A percentile compares a stretch with the other conserved stretches of the same genome.
Conservation (phyloP, 441 rosid genomes). For the Croton setiger region DNA sequence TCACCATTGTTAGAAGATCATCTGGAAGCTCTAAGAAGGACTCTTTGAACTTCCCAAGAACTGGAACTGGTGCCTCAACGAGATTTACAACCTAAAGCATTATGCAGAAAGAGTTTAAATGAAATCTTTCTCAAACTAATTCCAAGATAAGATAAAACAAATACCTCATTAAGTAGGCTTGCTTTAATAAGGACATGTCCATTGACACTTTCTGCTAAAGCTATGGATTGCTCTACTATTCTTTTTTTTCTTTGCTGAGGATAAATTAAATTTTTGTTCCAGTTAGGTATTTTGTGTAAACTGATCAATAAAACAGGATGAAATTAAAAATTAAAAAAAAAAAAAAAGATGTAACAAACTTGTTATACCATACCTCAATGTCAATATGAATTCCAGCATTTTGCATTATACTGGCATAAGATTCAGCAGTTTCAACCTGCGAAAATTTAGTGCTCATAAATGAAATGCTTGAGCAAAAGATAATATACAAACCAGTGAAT, state of each 20-base stretch:
- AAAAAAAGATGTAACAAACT: background rate
- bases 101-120: slow-evolving; percentile 17
- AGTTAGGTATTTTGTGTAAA: slow-evolving; percentile 13
- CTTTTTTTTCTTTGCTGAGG: slow-evolving; percentile 62
- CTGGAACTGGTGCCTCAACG: slow-evolving; percentile 87
- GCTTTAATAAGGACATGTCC: slow-evolving; percentile 56
- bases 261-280: background rate
- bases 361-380: slow-evolving; percentile 57
- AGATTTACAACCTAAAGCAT: slow-evolving; percentile 85
- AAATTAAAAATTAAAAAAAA: background rate
- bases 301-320: slow-evolving; percentile 1
- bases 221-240: slow-evolving; percentile 59
- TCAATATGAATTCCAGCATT: slow-evolving; percentile 75
- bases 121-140: slow-evolving; percentile 8
- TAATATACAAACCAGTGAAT: background rate
- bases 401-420: slow-evolving; percentile 57
- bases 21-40: slow-evolving; percentile 91
- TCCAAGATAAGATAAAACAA: slow-evolving; percentile 17
- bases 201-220: slow-evolving; percentile 64
- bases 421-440: slow-evolving; percentile 83
- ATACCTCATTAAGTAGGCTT: slow-evolving; percentile 77
- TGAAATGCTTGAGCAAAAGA: background rate
- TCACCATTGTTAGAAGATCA: slow-evolving; percentile 79
- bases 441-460: slow-evolving; percentile 11
- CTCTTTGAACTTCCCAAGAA: slow-evolving; percentile 76